Percentiles rank a stretch among this genome's conserved stretches.
phyloP scores from a whole-genome alignment of 768 basidiomycete genomes.

The Lentinula aciculospora region DNA sequence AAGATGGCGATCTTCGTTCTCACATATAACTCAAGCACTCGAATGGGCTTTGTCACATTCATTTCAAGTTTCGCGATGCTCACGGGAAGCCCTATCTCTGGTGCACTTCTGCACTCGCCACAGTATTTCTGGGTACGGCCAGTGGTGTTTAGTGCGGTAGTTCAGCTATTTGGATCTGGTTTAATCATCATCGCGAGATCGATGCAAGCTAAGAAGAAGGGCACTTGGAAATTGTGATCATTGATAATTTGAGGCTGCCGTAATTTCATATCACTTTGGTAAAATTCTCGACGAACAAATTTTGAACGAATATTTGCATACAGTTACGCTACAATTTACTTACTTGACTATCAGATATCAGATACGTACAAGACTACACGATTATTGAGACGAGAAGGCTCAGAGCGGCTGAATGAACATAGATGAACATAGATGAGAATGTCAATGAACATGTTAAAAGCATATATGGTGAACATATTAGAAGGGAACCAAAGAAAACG shows the following conservation, averaged over 20 bases:
- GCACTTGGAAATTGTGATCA: conserved; percentile 4
- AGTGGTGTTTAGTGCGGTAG: conserved; percentile 6
- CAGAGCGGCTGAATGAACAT: no score
- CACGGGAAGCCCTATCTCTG: conserved; percentile 7
- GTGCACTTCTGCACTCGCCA: conserved; percentile 1
- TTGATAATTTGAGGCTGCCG: not conserved
- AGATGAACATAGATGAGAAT: not conserved
- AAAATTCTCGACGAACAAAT: no score
- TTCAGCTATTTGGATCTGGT: not conserved
- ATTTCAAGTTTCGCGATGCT: conserved; percentile 5
- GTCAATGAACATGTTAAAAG: no score
- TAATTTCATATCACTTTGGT: no score
- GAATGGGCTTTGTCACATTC: conserved; percentile 7
- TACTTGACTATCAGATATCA: no score
- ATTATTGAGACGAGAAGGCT: no score
- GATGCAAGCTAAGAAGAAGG: conserved; percentile 6
- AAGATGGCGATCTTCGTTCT: not conserved
- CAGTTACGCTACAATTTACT: no score
- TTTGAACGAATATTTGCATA: no score
- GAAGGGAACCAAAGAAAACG: no score
- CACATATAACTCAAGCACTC: not conserved
- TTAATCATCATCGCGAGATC: conserved; percentile 2
- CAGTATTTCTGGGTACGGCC: conserved; percentile 5
- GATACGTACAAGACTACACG: no score
- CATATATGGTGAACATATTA: no score